Conservation (phyloP, 139 green algal genomes). For the Gonium pectorale region DNA sequence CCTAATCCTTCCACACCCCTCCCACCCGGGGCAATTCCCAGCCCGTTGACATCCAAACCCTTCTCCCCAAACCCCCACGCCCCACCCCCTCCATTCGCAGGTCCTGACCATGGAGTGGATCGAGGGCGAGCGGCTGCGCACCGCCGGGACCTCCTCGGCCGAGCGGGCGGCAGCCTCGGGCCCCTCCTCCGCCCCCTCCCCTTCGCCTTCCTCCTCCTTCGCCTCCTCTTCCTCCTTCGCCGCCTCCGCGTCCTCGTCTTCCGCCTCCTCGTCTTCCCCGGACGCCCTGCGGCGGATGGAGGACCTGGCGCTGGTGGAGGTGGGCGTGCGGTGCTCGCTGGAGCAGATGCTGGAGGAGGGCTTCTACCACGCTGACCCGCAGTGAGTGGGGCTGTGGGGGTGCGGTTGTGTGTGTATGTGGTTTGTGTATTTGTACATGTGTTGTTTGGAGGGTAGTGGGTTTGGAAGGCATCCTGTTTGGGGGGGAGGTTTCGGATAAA, state of each 20-base stretch:
- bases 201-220: not conserved
- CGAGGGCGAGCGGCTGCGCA: constrained; percentile 83
- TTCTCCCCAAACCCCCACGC: not conserved
- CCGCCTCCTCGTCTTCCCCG: too few relatives aligned
- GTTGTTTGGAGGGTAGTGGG: too few relatives aligned
- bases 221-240: not conserved
- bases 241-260: not conserved
- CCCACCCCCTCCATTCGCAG: too few relatives aligned
- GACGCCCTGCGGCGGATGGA: constrained; percentile 51
- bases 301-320: constrained; percentile 90
- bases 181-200: not conserved
- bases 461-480: too few relatives aligned
- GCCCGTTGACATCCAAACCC: too few relatives aligned
- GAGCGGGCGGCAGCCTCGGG: not conserved
- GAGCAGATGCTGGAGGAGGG: constrained; percentile 86
- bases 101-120: constrained; percentile 96
- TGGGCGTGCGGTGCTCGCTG: constrained; percentile 76
- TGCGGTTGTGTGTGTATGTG: too few relatives aligned
- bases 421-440: too few relatives aligned
- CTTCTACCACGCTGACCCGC: constrained; percentile 82
- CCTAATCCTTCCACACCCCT: too few relatives aligned
- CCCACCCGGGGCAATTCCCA: too few relatives aligned
- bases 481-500: too few relatives aligned
- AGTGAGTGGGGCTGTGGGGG: constrained; percentile 46
- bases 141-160: constrained; percentile 26